These are phyloP conservation scores for Cytospora paraplurivora DNA, from an alignment of 2,329 filamentous ascomycete genomes.

Conservation along the genomic window DNA sequence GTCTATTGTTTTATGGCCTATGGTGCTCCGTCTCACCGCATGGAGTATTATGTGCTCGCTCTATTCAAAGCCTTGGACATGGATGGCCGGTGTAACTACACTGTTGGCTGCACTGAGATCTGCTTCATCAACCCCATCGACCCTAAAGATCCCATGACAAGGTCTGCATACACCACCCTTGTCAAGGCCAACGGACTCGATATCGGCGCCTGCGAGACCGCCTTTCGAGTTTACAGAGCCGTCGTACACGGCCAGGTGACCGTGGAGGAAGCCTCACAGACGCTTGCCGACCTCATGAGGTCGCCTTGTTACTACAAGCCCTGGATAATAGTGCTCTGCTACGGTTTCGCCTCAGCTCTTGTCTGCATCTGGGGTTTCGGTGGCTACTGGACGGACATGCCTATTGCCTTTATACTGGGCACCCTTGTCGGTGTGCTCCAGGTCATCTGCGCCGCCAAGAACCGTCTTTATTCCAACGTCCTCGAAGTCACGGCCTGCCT, in stretches of 20 bases:
- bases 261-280: conserved; percentile 26
- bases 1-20: conserved; percentile 29
- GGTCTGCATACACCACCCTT: conserved; percentile 28
- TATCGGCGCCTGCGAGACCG: conserved; percentile 27
- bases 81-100: conserved; percentile 30
- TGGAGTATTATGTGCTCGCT: conserved; percentile 28
- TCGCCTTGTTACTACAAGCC: conserved; percentile 25
- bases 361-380: conserved; percentile 14
- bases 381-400: conserved; percentile 25
- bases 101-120: conserved; percentile 29
- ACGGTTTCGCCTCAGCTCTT: conserved; percentile 16
- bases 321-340: conserved; percentile 26
- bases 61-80: conserved; percentile 28
- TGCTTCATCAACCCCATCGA: conserved; percentile 27
- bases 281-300: conserved; percentile 14
- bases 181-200: conserved; percentile 30
- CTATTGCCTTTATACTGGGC: conserved; percentile 22
- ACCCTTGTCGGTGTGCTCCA: conserved; percentile 24
- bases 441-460: conserved; percentile 17
- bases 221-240: conserved; percentile 29
- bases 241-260: conserved; percentile 27
- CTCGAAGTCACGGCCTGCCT: conserved; percentile 23
- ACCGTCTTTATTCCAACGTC: conserved; percentile 24
- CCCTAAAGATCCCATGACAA: conserved; percentile 26
- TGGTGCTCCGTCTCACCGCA: conserved; percentile 26